Base-by-base conservation (phyloP, 352 stramenopile genomes). In the Peronospora tabacina region DNA sequence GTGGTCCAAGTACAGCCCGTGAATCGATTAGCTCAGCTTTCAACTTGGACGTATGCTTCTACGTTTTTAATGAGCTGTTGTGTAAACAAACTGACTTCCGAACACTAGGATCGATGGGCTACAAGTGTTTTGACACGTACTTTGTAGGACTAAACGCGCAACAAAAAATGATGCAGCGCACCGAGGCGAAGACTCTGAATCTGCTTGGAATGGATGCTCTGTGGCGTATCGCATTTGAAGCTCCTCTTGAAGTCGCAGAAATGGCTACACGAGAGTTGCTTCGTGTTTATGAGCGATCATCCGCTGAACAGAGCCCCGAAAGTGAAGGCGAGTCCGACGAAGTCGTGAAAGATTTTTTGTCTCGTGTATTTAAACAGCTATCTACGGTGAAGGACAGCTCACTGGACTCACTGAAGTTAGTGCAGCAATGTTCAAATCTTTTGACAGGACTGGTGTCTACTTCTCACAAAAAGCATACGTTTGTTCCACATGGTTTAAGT, bases 111-210 rank as follows among this genome's bases (percentile, higher is more conserved):
- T 73, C 62, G 11, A 66, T 88, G 46, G 83, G 83, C 1, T 94
- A 93, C 55, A 82, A 85, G 43, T 94, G 84, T 41, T 94, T 94
- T 22, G 79, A 91, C 51, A 89, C 80, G 10, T 94, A 89, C 34
- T 94, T 94, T 50, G 68, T 89, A 9, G 75, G 66, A 0, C 35
- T 94, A 32, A 94, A 94, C 49, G 60, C 72, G 12, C 67, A 79
- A 16, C 70, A 69, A 6, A 77, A 79, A 19, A 33, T 68, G 46
- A 39, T 73, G 26, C 60, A 67, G 12, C 43, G 20, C 29, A 44
- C 13, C 38, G 37, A 69, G 16, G 47, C 37, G 11, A 70, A 63
- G 19, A 52, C 61, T 32, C 45, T 77, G 16, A 57, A 71, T 43
- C 61, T 90, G 19, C 45, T 85, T 12, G 83, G 83, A 13, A 75